Conservation (phyloP, 179 eudicot genomes). For the Spinacia oleracea region DNA sequence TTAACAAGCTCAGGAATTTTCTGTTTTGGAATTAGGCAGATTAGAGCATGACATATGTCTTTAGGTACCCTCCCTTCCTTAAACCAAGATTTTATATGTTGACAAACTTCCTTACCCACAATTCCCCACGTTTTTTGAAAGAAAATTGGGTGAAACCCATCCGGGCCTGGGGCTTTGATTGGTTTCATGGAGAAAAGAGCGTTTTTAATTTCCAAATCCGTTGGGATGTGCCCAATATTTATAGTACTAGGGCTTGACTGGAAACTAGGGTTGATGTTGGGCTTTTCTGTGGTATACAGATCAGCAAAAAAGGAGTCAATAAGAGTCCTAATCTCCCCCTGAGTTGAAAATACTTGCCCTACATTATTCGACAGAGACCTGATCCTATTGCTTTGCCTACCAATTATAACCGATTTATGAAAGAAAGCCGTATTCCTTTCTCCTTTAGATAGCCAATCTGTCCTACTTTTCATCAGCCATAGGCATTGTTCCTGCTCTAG, state of each 20-base stretch:
- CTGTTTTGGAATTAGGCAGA: neutral
- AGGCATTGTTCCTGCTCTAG: neutral
- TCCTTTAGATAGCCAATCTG: neutral
- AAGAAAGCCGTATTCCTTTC: neutral
- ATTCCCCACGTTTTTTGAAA: neutral
- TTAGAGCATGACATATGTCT: neutral
- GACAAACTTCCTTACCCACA: neutral
- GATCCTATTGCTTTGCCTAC: neutral
- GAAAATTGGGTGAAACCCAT: neutral
- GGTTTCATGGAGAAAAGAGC: neutral
- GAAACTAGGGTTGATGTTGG: too few species aligned
- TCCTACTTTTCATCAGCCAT: neutral
- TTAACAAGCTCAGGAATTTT: neutral
- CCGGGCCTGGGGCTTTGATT: neutral
- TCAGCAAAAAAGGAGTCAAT: neutral
- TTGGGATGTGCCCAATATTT: too few species aligned
- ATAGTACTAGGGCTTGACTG: too few species aligned
- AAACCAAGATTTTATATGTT: neutral
- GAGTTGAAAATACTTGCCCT: neutral
- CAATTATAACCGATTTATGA: neutral
- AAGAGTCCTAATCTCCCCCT: neutral
- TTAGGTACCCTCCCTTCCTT: neutral
- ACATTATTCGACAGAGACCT: neutral
- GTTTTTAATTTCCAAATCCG: neutral
- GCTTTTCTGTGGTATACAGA: neutral